Percentiles rank a stretch among this genome's conserved stretches.
Conservation (phyloP, 2,329 filamentous ascomycete species). For the Ascochyta clinopodiicola region DNA sequence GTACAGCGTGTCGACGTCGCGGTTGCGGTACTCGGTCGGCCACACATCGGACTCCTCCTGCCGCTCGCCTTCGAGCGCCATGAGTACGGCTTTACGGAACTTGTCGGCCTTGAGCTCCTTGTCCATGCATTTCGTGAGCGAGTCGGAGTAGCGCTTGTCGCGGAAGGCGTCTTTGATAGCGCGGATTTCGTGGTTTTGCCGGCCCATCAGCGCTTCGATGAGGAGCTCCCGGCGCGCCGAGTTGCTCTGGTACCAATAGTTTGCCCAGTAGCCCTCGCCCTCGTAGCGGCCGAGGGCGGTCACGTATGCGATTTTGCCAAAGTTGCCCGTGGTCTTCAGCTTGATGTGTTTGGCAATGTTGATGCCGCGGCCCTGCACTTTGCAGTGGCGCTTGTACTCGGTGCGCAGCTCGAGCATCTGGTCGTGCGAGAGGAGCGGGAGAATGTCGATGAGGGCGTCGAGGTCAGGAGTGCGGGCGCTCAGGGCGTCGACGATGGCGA, state of each 20-base stretch:
- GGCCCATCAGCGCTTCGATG: constrained; percentile 91
- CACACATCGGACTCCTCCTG: constrained; percentile 78
- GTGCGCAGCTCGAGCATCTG: constrained; percentile 84
- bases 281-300: constrained; percentile 91
- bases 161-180: constrained; percentile 87
- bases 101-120: constrained; percentile 94
- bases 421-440: constrained; percentile 83
- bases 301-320: constrained; percentile 91
- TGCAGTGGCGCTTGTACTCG: constrained; percentile 91
- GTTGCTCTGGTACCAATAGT: constrained; percentile 94
- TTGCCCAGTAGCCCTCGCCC: constrained; percentile 95
- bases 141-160: constrained; percentile 90
- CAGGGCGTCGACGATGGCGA: constrained; percentile 76
- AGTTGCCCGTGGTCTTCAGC: constrained; percentile 74
- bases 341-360: constrained; percentile 89
- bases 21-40: constrained; percentile 62
- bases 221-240: constrained; percentile 84
- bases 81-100: constrained; percentile 85
- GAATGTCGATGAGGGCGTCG: constrained; percentile 79
- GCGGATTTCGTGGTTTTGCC: constrained; percentile 84
- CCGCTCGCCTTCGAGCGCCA: constrained; percentile 80
- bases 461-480: constrained; percentile 66
- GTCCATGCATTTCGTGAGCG: constrained; percentile 83
- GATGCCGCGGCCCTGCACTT: constrained; percentile 79
- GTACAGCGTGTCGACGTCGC: constrained; percentile 76